phyloP scores from a whole-genome alignment of 306 rosid species.

The Ochetophila trinervis region DNA sequence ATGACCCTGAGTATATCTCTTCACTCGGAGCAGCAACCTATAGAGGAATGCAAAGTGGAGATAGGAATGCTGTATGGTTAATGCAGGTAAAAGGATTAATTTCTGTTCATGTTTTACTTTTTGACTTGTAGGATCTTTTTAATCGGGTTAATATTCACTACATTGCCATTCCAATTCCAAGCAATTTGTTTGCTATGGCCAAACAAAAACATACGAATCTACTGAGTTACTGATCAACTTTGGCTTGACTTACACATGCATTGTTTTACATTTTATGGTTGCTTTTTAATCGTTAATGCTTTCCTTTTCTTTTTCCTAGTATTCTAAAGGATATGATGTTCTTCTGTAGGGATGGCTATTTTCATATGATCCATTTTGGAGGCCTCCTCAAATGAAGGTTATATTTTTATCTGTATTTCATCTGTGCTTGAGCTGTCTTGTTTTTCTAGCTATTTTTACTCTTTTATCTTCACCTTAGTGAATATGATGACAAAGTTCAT shows the following conservation, averaged over 20 bases:
- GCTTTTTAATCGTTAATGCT: background rate
- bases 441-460: slow-evolving; percentile 5
- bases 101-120: slow-evolving; percentile 1
- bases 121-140: background rate
- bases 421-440: slow-evolving; percentile 2
- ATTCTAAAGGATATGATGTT: slow-evolving; percentile 9
- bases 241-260: background rate
- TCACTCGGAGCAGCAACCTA: slow-evolving; percentile 75
- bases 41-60: slow-evolving; percentile 84
- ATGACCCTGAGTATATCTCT: slow-evolving; percentile 79
- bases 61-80: slow-evolving; percentile 74
- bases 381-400: slow-evolving; percentile 97
- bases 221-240: background rate
- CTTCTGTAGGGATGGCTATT: slow-evolving; percentile 76
- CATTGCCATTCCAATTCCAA: background rate
- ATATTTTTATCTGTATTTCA: background rate
- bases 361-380: slow-evolving; percentile 91
- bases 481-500: background rate
- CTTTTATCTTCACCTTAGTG: background rate
- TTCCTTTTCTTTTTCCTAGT: background rate
- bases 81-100: slow-evolving; percentile 63
- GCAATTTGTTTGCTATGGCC: background rate
- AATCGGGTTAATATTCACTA: background rate
- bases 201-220: background rate
- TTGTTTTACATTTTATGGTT: background rate